Evolutionary conservation across 129 eudicot species (phyloP), one percentile per base, ranked within the genome.

Genomic region (Smallanthus sonchifolius): DNA sequence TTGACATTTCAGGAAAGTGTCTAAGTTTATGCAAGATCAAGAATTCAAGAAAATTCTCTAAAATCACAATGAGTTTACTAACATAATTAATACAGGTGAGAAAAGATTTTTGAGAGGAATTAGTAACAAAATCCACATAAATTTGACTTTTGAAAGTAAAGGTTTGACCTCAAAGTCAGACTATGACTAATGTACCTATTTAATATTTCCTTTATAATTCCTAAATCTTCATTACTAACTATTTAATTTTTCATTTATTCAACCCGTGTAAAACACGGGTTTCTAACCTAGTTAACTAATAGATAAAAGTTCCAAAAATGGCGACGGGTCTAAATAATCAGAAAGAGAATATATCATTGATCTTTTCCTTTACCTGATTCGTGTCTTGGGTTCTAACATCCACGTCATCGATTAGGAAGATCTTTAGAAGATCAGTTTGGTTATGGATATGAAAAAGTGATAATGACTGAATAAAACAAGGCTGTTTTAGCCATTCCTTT

Each of bases 391-490:
- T 83, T 68, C 83, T 89, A 3, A 80, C 80, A 68, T 64, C 32
- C 3, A 80, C 73, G 65, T 94, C 84, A 74, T 86, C 93, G 40
- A 94, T 90, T 34, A 94, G 86, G 68, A 94, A 86, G 73, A 94
- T 79, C 75, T 94, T 94, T n/a, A 97, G 98, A 36, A 94, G 78
- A 63, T 94, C 90, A 1, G 98, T 94, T 69, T 45, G 82, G 74
- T 94, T 88, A 5, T 93, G 86, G 57, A 88, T 81, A 52, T 88
- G 81, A 55, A 87, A 75, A 49, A 94, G 98, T 45, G 98, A 90
- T 11, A 87, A 90, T 15, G 98, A 93, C 85, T 93, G 97, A 63
- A 93, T 84, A 81, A 93, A 93, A 74, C 84, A 92, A 20, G 98
- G 98, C 76, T 88, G 87, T 71, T 83, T 86, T 52, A 93, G 75